Percentiles rank a stretch among this genome's conserved stretches.
Evolutionary conservation across 768 basidiomycete species (phyloP).

Genomic region (Cyclocybe cylindracea): DNA sequence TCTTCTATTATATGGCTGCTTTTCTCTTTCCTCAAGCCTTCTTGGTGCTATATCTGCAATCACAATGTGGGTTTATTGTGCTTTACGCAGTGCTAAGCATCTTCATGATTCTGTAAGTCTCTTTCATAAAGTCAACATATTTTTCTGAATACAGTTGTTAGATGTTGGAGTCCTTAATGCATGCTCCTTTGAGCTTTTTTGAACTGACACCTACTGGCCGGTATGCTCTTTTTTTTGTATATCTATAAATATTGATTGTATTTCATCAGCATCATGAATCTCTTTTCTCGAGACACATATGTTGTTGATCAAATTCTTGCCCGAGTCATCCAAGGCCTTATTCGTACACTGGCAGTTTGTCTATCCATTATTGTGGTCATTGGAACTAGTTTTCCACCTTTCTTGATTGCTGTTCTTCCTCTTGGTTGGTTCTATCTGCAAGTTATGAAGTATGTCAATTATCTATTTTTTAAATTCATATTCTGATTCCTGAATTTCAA

Average conservation of each 20-base stretch:
- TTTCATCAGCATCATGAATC: conserved; percentile 69
- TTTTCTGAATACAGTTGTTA: conserved; percentile 23
- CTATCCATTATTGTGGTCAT: conserved; percentile 73
- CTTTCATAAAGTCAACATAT: not conserved
- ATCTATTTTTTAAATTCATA: not conserved
- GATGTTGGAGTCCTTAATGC: conserved; percentile 83
- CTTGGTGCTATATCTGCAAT: conserved; percentile 58
- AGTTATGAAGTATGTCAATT: conserved; percentile 65
- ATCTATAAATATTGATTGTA: not conserved
- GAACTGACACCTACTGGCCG: conserved; percentile 86
- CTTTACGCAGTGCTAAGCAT: conserved; percentile 68
- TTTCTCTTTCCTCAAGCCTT: conserved; percentile 58
- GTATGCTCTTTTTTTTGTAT: conserved; percentile 33
- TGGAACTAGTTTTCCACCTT: conserved; percentile 77
- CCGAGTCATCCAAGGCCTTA: conserved; percentile 70
- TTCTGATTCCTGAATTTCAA: not conserved
- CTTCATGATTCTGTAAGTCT: conserved; percentile 74
- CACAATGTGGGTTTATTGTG: conserved; percentile 76
- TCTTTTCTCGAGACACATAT: conserved; percentile 89
- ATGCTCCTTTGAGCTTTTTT: conserved; percentile 85
- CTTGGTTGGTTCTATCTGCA: conserved; percentile 76
- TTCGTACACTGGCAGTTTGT: conserved; percentile 62
- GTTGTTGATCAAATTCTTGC: conserved; percentile 84
- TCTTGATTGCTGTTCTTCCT: conserved; percentile 75
- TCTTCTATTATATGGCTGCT: conserved; percentile 66